A percentile compares a stretch with the other conserved stretches of the same genome.
Evolutionary conservation across 345 rosid genomes (phyloP).

Genomic region (Populus pruinosa): DNA sequence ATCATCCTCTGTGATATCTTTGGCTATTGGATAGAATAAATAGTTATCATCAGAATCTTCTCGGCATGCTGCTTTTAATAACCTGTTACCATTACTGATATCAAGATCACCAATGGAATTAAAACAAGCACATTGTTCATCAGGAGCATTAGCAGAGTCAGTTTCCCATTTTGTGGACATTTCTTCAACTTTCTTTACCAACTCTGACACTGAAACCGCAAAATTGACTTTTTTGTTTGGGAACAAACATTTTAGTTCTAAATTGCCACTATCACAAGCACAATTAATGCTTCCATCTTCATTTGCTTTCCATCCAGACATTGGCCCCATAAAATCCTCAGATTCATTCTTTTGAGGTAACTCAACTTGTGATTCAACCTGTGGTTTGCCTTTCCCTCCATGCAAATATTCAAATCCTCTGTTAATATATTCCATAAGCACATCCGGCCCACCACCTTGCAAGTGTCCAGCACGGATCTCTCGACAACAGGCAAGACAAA

Average conservation of each 20-base stretch:
- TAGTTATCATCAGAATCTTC: constrained; percentile 50
- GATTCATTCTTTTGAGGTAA: constrained; percentile 21
- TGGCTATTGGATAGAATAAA: constrained; percentile 55
- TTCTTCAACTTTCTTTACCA: constrained; percentile 38
- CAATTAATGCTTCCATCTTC: constrained; percentile 54
- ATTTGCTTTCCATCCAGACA: constrained; percentile 45
- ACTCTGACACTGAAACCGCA: constrained; percentile 28
- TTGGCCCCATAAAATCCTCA: background rate
- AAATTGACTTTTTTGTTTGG: background rate
- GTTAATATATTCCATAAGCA: background rate
- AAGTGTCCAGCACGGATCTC: background rate
- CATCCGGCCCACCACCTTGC: background rate
- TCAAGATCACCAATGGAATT: constrained; percentile 35
- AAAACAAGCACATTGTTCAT: constrained; percentile 43
- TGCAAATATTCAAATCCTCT: background rate
- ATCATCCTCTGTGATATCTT: constrained; percentile 34
- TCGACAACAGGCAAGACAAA: constrained; percentile 10
- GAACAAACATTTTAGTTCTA: constrained; percentile 45
- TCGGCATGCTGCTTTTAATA: constrained; percentile 57
- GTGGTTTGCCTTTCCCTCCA: background rate
- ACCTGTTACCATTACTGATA: constrained; percentile 6
- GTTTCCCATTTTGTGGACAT: constrained; percentile 2
- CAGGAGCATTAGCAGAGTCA: constrained; percentile 1
- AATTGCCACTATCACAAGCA: constrained; percentile 36
- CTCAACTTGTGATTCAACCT: background rate